phyloP scores from a whole-genome alignment of 805 yeast genomes.

The Ogataea ramenticola region DNA sequence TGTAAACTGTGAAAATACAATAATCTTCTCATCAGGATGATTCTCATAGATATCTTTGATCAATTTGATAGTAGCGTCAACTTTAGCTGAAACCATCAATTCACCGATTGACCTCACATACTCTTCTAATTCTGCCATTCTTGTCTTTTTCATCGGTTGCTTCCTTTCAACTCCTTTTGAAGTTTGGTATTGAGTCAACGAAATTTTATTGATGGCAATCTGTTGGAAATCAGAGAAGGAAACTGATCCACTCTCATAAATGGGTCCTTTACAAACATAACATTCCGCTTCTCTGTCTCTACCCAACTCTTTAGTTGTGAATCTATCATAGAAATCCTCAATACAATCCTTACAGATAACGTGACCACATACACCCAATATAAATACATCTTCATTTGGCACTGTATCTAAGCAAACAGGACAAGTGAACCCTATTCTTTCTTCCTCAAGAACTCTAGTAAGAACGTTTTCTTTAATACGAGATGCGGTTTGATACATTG shows the following conservation, averaged over 20 bases:
- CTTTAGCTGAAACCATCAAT: constrained; percentile 62
- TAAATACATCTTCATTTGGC: constrained; percentile 33
- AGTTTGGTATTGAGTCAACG: constrained; percentile 17
- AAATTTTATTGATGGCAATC: constrained; percentile 24
- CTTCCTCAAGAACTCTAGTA: constrained; percentile 27
- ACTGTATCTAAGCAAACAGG: constrained; percentile 57
- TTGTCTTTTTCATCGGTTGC: constrained; percentile 17
- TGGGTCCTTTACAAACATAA: constrained; percentile 38
- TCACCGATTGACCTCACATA: constrained; percentile 30
- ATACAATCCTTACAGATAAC: constrained; percentile 56
- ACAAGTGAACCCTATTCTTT: constrained; percentile 42
- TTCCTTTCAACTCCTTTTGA: constrained; percentile 5
- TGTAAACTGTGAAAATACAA: constrained; percentile 83
- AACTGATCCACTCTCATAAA: constrained; percentile 32
- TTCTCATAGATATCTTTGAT: constrained; percentile 42
- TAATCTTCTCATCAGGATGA: constrained; percentile 63
- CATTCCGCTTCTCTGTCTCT: constrained; percentile 41
- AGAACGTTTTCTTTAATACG: constrained; percentile 16
- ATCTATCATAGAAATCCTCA: constrained; percentile 41
- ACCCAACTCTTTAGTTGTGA: constrained; percentile 22
- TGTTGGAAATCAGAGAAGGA: constrained; percentile 48
- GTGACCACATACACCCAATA: constrained; percentile 68
- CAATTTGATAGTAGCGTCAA: constrained; percentile 51
- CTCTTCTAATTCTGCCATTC: constrained; percentile 18
- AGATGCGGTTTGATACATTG: constrained; percentile 18